Base-by-base conservation (phyloP, 352 stramenopile genomes). In the Globisporangium uncinulatum region DNA sequence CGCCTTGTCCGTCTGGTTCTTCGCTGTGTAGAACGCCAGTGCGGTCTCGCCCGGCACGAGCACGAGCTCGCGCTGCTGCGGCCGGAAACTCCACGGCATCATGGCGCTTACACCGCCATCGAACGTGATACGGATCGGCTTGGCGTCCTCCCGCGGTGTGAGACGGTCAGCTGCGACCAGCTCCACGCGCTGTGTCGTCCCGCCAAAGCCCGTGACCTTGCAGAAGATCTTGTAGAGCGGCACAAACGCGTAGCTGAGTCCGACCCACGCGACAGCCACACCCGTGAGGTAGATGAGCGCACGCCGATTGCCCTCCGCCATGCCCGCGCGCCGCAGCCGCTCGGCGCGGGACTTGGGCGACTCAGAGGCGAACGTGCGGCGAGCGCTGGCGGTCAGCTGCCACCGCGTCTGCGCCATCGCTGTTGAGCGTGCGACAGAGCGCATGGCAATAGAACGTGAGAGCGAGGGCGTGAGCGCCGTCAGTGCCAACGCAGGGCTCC, bases 181-280 rank as follows among this genome's bases (percentile, higher is more conserved):
- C 37, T 95, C 79, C 1, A 67, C 72, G 51, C 88, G 75, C 60
- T 91, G 88, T 19, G 94, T 98, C 24, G 95, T 98, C 31, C 95
- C 94, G 39, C 96, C 96, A 72, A 98, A 99, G 37, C 96, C 96
- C 19, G 96, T 99, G 58, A 97, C 92, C 68, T 99, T 96, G 71
- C 97, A 99, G 68, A 99, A 99, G 37, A 98, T 94, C 70, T 99
- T 99, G 82, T 99, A 99, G 43, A 99, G 70, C 48, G 97, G 97
- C 36, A 99, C 97, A 15, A 96, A 89, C 6, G 96, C 96, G 63
- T 99, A 99, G 45, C 92, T 97, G 29, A 98, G 75, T 13, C 96
- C 97, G 2, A 99, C 58, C 49, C 90, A 96, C 10, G 90, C 90
- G 19, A 99, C 78, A 1, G 97, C 94, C 20, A 98, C 84, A n/a